Percentiles rank a stretch among this genome's conserved stretches.
phyloP scores from a whole-genome alignment of 495 filamentous ascomycete genomes.

The Penicillium subrubescens region DNA sequence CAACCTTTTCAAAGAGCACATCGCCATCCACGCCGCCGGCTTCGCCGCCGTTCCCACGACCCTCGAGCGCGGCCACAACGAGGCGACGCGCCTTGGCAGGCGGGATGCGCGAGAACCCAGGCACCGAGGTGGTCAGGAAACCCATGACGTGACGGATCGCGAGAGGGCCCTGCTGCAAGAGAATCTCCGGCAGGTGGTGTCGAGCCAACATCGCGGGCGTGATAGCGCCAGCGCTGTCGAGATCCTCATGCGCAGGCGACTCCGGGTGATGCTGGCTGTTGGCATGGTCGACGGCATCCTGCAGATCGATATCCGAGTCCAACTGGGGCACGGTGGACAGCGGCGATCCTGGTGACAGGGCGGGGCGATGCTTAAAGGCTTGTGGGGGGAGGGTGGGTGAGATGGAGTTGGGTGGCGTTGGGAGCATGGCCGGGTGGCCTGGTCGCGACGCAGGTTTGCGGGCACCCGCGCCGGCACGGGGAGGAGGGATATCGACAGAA shows the following conservation, averaged over 20 bases:
- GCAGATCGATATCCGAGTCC: slow-evolving; percentile 87
- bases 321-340: slow-evolving; percentile 61
- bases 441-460: slow-evolving; percentile 58
- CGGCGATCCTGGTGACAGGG: slow-evolving; percentile 49
- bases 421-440: slow-evolving; percentile 63
- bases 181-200: slow-evolving; percentile 87
- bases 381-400: slow-evolving; percentile 87
- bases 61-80: slow-evolving; percentile 82
- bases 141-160: slow-evolving; percentile 95
- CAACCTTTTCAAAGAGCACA: slow-evolving; percentile 92
- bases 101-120: slow-evolving; percentile 88
- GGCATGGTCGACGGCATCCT: slow-evolving; percentile 63
- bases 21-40: slow-evolving; percentile 68
- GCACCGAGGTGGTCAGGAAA: slow-evolving; percentile 87
- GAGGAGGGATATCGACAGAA: slow-evolving; percentile 72
- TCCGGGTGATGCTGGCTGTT: slow-evolving; percentile 45
- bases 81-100: slow-evolving; percentile 89
- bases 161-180: slow-evolving; percentile 84
- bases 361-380: slow-evolving; percentile 57
- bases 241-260: slow-evolving; percentile 39
- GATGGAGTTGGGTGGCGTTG: slow-evolving; percentile 94
- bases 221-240: slow-evolving; percentile 79
- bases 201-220: slow-evolving; percentile 85
- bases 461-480: slow-evolving; percentile 63
- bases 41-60: slow-evolving; percentile 63